Evolutionary conservation across 306 rosid genomes (phyloP).

Genomic region (Abrus precatorius): DNA sequence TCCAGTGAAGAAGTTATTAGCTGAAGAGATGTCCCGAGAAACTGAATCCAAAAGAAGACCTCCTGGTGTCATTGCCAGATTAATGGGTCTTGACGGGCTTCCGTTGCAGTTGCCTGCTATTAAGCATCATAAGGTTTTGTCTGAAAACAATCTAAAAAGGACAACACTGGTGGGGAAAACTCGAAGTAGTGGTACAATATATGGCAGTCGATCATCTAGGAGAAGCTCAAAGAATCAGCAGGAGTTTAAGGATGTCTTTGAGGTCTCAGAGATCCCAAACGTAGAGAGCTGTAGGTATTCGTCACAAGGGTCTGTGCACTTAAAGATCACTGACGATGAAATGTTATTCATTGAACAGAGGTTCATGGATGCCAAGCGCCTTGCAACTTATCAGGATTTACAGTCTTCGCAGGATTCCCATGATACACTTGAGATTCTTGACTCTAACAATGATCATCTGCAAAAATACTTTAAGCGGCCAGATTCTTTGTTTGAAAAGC

Average conservation of each 20-base stretch:
- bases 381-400: conserved; percentile 37
- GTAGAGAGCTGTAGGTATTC: not conserved
- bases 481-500: conserved; percentile 70
- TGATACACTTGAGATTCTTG: conserved; percentile 70
- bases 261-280: conserved; percentile 24
- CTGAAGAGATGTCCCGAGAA: conserved; percentile 71
- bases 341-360: conserved; percentile 13
- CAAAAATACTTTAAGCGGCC: conserved; percentile 72
- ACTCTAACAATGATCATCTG: conserved; percentile 69
- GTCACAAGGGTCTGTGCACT: not conserved
- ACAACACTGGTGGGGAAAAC: conserved; percentile 53
- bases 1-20: conserved; percentile 71
- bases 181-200: conserved; percentile 46
- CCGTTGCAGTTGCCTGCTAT: conserved; percentile 58
- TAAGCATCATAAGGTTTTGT: conserved; percentile 53
- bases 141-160: conserved; percentile 49
- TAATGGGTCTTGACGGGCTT: conserved; percentile 91
- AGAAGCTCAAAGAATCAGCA: conserved; percentile 15
- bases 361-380: conserved; percentile 30
- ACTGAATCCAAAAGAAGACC: conserved; percentile 65
- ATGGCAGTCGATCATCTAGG: conserved; percentile 33
- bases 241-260: conserved; percentile 37
- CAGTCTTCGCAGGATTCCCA: conserved; percentile 65
- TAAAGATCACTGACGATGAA: conserved; percentile 21
- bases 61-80: conserved; percentile 73